Conservation (phyloP, 176 grass and related monocot genomes). For the Eremochloa ophiuroides region DNA sequence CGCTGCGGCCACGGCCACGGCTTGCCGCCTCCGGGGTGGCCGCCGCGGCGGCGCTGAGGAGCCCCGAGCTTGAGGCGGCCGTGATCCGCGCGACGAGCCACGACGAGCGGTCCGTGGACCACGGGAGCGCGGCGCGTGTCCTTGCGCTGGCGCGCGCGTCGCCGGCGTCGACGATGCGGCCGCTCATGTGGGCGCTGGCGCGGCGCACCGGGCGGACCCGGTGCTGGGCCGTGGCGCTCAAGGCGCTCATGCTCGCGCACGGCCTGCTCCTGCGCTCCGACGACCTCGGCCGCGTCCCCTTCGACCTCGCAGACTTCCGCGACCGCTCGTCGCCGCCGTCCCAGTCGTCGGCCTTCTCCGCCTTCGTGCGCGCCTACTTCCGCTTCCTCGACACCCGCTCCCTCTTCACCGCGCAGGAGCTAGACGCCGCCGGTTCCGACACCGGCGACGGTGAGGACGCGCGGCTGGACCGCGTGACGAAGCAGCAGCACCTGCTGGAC, state of each 20-base stretch:
- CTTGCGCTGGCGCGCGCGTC: constrained; percentile 64
- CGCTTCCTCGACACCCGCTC: constrained; percentile 80
- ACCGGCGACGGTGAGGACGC: constrained; percentile 24
- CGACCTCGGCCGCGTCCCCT: constrained; percentile 68
- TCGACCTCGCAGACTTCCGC: constrained; percentile 86
- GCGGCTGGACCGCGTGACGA: constrained; percentile 46
- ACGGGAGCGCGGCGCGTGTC: constrained; percentile 51
- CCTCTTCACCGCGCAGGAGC: constrained; percentile 45
- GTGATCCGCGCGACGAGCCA: constrained; percentile 92
- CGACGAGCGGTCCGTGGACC: constrained; percentile 70
- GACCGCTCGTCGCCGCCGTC: constrained; percentile 54
- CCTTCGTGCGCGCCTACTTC: constrained; percentile 90
- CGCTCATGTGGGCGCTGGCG: constrained; percentile 81
- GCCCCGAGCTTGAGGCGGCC: constrained; percentile 51
- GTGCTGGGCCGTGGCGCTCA: constrained; percentile 89
- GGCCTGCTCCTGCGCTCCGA: constrained; percentile 73
- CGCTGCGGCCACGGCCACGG: constrained; percentile 2
- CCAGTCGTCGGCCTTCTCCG: constrained; percentile 39
- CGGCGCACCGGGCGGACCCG: constrained; percentile 53
- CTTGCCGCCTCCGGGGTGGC: not conserved
- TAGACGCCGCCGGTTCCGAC: not conserved
- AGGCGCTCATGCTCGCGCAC: constrained; percentile 87
- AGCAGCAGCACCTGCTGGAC: constrained; percentile 64
- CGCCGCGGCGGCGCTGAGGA: not conserved
- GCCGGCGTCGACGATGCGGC: constrained; percentile 33